A percentile compares a stretch with the other conserved stretches of the same genome.
Evolutionary conservation across 768 basidiomycete species (phyloP).

Genomic region (Termitomyces eurrhizus): DNA sequence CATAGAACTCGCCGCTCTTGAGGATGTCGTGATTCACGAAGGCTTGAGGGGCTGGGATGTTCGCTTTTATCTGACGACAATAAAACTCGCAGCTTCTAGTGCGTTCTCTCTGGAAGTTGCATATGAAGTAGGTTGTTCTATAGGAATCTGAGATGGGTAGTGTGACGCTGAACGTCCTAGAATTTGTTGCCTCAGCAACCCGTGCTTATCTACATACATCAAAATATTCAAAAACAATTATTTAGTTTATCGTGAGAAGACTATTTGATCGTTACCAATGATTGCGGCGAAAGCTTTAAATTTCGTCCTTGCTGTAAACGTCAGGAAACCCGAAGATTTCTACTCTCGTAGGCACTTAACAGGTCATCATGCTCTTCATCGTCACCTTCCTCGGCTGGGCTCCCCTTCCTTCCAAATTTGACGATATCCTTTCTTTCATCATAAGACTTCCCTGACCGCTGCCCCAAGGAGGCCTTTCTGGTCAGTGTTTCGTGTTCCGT

Average conservation of each 20-base stretch:
- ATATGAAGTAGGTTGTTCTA: slow-evolving; percentile 47
- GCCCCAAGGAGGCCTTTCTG: slow-evolving; percentile 43
- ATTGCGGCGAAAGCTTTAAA: neutral
- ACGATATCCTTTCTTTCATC: slow-evolving; percentile 34
- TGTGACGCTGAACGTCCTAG: slow-evolving; percentile 29
- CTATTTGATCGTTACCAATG: neutral
- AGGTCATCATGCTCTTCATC: slow-evolving; percentile 76
- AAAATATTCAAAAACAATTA: slow-evolving; percentile 49
- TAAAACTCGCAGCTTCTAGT: slow-evolving; percentile 29
- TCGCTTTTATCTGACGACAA: slow-evolving; percentile 58
- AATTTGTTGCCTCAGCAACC: slow-evolving; percentile 61
- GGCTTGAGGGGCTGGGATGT: slow-evolving; percentile 70
- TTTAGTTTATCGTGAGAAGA: slow-evolving; percentile 16
- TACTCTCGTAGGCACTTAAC: slow-evolving; percentile 79
- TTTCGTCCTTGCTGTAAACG: neutral
- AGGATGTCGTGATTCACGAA: slow-evolving; percentile 72
- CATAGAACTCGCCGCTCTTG: slow-evolving; percentile 50
- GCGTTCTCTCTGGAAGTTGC: slow-evolving; percentile 44
- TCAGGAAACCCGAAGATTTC: slow-evolving; percentile 27
- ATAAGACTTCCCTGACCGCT: slow-evolving; percentile 42
- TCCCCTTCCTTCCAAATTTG: slow-evolving; percentile 41
- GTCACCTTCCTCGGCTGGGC: slow-evolving; percentile 73
- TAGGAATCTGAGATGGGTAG: neutral
- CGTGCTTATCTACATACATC: slow-evolving; percentile 57
- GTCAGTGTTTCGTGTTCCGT: slow-evolving; percentile 30